phyloP scores from a whole-genome alignment of 2,329 filamentous ascomycete species.

The Colletotrichum sp. region DNA sequence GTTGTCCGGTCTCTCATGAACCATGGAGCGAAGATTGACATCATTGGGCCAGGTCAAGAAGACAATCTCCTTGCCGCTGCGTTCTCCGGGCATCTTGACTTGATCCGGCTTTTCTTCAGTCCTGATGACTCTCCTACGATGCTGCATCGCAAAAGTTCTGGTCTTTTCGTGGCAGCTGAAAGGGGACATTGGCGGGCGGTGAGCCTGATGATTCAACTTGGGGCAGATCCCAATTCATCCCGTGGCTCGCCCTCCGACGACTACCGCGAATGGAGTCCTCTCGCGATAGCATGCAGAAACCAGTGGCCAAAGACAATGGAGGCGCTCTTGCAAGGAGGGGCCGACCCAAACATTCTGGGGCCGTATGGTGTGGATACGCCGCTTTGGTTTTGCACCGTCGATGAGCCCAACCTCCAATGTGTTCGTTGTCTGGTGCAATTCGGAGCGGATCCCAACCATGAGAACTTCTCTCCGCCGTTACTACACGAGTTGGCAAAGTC shows the following conservation, averaged over 20 bases:
- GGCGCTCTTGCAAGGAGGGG: not conserved
- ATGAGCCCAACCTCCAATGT: not conserved
- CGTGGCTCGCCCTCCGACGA: not conserved
- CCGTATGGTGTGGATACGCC: not conserved
- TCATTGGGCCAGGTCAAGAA: not conserved
- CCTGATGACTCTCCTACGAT: fast-evolving
- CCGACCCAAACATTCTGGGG: not conserved
- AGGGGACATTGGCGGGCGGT: not conserved
- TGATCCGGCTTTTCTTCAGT: not conserved
- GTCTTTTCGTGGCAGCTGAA: not conserved
- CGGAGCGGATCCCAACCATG: not conserved
- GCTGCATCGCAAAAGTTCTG: not conserved
- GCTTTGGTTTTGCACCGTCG: not conserved
- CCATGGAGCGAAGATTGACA: not conserved
- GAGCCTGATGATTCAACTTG: not conserved
- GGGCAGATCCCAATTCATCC: not conserved
- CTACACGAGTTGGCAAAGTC: not conserved
- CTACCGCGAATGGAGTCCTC: not conserved
- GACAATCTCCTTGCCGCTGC: not conserved
- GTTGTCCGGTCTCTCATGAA: not conserved
- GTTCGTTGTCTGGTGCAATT: not conserved
- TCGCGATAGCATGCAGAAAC: not conserved
- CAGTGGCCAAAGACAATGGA: not conserved
- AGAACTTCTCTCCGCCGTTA: not conserved
- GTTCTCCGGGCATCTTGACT: not conserved